Evolutionary conservation across 2,329 filamentous ascomycete genomes (phyloP).

Genomic region (Fusarium coicis): DNA sequence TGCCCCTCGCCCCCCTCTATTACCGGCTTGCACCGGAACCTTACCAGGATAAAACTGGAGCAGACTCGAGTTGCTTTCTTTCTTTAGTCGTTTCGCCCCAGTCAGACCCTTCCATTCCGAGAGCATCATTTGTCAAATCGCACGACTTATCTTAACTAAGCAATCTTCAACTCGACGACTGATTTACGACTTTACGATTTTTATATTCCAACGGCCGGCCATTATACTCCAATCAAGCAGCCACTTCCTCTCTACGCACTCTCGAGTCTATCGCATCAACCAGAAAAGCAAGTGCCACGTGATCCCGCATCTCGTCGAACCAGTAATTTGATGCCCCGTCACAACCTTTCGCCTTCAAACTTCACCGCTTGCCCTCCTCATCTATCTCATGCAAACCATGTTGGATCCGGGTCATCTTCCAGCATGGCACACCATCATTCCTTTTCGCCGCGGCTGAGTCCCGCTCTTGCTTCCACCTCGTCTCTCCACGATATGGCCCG

Average conservation of each 20-base stretch:
- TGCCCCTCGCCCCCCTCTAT: conserved; percentile 24
- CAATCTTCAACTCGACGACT: conserved; percentile 20
- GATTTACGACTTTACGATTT: conserved; percentile 12
- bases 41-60: conserved; percentile 40
- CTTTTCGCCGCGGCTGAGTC: conserved; percentile 47
- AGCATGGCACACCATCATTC: conserved; percentile 50
- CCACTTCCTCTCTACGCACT: not conserved
- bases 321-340: conserved; percentile 49
- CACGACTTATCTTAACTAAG: conserved; percentile 10
- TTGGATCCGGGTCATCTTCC: conserved; percentile 42
- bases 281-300: conserved; percentile 35
- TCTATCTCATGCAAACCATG: conserved; percentile 45
- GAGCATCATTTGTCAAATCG: conserved; percentile 37
- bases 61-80: conserved; percentile 23
- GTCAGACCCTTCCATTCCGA: conserved; percentile 21
- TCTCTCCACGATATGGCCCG: conserved; percentile 52
- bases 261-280: not conserved
- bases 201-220: not conserved
- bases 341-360: conserved; percentile 41
- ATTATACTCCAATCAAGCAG: not conserved
- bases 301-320: conserved; percentile 38
- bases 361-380: conserved; percentile 45
- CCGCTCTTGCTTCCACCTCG: conserved; percentile 48
- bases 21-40: conserved; percentile 42
- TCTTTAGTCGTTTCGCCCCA: conserved; percentile 30